Percentiles rank a stretch among this genome's conserved stretches.
phyloP scores from a whole-genome alignment of 1,284 basidiomycete species.

The Prillingera fragicola region DNA sequence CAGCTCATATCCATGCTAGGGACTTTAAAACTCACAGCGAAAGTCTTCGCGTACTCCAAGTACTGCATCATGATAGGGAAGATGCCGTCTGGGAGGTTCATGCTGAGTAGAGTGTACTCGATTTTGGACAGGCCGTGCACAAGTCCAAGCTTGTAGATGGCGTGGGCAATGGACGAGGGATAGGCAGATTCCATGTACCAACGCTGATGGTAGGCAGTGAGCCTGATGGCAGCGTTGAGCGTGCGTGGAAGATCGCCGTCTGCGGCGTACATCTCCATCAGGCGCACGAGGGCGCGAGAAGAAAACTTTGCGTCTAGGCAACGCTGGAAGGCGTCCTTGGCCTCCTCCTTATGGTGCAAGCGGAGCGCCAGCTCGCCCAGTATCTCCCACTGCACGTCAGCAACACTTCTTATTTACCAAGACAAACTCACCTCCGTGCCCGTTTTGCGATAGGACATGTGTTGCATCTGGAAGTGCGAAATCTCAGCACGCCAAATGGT shows the following conservation, averaged over 20 bases:
- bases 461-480: constrained; percentile 95
- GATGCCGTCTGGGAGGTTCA: constrained; percentile 77
- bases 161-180: constrained; percentile 81
- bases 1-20: neutral
- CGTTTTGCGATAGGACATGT: constrained; percentile 93
- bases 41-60: constrained; percentile 39
- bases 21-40: constrained; percentile 18
- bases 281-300: constrained; percentile 82
- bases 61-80: constrained; percentile 41
- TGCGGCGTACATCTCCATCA: constrained; percentile 91
- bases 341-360: constrained; percentile 93
- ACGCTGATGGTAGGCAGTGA: constrained; percentile 82
- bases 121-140: constrained; percentile 95
- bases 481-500: constrained; percentile 99
- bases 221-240: constrained; percentile 83
- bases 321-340: constrained; percentile 92
- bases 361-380: constrained; percentile 88
- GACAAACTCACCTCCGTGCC: constrained; percentile 60
- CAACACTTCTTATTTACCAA: neutral
- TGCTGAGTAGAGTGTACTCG: constrained; percentile 84
- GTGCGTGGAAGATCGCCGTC: constrained; percentile 86
- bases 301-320: constrained; percentile 86
- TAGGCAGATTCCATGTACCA: constrained; percentile 72
- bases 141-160: constrained; percentile 86
- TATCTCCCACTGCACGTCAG: constrained; percentile 81